Evolutionary conservation across 148 eudicot genomes (phyloP).

Genomic region (Amaranthus cruentus): DNA sequence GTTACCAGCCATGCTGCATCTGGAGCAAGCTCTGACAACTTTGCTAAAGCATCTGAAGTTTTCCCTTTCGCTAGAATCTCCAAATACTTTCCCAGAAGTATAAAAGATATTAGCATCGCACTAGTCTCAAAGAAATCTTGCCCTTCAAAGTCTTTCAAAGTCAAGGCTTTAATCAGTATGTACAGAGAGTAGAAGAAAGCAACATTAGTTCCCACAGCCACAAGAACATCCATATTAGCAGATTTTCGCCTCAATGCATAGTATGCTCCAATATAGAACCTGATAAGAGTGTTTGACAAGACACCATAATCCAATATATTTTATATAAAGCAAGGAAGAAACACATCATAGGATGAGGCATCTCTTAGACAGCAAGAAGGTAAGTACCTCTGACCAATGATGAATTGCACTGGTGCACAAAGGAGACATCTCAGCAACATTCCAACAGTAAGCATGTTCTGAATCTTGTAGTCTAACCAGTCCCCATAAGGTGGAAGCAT

Average conservation of each 20-base stretch:
- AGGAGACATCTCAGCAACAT: constrained; percentile 79
- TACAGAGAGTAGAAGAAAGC: constrained; percentile 94
- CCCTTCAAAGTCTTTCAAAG: constrained; percentile 68
- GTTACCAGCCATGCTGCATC: constrained; percentile 72
- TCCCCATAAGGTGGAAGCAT: constrained; percentile 82
- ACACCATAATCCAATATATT: background rate
- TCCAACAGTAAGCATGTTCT: constrained; percentile 77
- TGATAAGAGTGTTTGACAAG: constrained; percentile 30
- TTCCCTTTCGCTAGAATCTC: constrained; percentile 96
- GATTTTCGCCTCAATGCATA: constrained; percentile 80
- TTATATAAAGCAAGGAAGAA: background rate
- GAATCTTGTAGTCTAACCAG: constrained; percentile 78
- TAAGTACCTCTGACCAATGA: constrained; percentile 76
- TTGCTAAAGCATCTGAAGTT: constrained; percentile 94
- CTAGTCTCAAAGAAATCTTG: constrained; percentile 97
- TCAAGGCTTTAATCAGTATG: constrained; percentile 51
- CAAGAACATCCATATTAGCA: constrained; percentile 98
- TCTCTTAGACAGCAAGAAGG: constrained; percentile 6
- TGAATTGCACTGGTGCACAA: constrained; percentile 86
- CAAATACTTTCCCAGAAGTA: constrained; percentile 88
- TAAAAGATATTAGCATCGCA: constrained; percentile 94
- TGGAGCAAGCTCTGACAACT: constrained; percentile 87
- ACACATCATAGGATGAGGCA: background rate
- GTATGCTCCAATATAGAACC: constrained; percentile 90
- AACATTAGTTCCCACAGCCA: constrained; percentile 95